phyloP scores from a whole-genome alignment of 2,329 filamentous ascomycete species.

The Parasarocladium wereldwijsianum region DNA sequence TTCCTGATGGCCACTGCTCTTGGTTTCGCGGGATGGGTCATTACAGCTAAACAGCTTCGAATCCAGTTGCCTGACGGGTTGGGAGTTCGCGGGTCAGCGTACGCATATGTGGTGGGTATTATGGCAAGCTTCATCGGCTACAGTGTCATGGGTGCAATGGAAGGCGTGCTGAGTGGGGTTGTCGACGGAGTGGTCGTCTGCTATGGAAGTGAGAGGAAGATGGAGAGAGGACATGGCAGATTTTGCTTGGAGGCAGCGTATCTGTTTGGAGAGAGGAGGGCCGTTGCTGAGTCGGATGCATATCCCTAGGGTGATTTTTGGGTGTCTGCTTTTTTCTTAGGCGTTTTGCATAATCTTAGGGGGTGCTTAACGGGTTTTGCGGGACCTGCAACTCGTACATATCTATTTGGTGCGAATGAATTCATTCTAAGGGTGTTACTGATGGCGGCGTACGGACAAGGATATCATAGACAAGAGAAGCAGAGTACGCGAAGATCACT shows the following conservation, averaged over 20 bases:
- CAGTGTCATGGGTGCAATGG: conserved; percentile 81
- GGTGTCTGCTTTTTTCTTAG: no score
- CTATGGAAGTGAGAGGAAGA: conserved; percentile 77
- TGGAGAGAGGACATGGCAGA: conserved; percentile 50
- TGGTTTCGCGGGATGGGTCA: conserved; percentile 93
- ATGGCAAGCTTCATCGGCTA: conserved; percentile 92
- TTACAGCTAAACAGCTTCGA: conserved; percentile 66
- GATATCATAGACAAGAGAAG: no score
- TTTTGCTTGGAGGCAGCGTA: conserved; percentile 89
- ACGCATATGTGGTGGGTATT: conserved; percentile 86
- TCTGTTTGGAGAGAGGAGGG: conserved; percentile 59
- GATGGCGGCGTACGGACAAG: no score
- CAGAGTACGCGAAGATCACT: no score
- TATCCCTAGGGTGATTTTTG: no score
- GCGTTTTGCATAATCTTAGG: no score
- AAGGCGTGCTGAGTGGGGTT: conserved; percentile 74
- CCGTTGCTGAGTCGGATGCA: no score
- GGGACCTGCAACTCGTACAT: no score
- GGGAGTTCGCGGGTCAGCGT: conserved; percentile 63
- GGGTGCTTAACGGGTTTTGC: no score
- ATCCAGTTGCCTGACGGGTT: conserved; percentile 39
- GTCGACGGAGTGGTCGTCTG: conserved; percentile 83
- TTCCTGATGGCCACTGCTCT: conserved; percentile 83
- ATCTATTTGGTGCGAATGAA: no score
- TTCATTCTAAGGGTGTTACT: no score